Percentiles rank a stretch among this genome's conserved stretches.
These are phyloP conservation scores for Stentor coeruleus DNA, from an alignment of 73 alveolate species.

Conservation along the genomic window DNA sequence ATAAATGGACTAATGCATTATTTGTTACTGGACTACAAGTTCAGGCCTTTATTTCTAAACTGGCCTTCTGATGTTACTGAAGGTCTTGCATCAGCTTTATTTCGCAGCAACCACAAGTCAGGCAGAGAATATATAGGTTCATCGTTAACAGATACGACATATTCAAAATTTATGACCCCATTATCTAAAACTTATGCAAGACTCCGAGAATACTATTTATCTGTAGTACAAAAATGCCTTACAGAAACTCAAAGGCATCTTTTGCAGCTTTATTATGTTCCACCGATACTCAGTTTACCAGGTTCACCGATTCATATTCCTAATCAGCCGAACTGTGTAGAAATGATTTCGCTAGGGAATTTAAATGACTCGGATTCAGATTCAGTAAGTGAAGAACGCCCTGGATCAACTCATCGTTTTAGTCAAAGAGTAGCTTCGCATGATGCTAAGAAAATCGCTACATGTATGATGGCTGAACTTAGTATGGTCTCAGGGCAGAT, in stretches of 20 bases:
- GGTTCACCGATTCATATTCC: not conserved
- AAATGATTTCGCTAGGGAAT: no score
- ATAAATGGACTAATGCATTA: conserved; percentile 34
- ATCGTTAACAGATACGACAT: not conserved
- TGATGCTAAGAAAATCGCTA: conserved; percentile 7
- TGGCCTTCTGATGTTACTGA: not conserved
- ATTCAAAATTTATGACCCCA: not conserved
- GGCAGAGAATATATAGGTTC: not conserved
- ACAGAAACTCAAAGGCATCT: conserved; percentile 2
- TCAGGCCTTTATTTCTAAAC: conserved; percentile 20
- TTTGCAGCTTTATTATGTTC: not conserved
- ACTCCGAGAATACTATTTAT: not conserved
- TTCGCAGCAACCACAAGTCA: not conserved
- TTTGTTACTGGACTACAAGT: conserved; percentile 37
- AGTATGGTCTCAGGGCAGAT: conserved; percentile 24
- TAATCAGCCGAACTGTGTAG: no score
- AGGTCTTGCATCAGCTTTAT: not conserved
- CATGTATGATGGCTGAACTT: conserved; percentile 7
- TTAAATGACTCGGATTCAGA: not conserved
- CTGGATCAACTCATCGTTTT: not conserved
- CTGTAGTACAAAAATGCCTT: not conserved
- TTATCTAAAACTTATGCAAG: not conserved
- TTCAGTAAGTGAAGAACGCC: not conserved
- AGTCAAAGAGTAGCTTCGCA: conserved; percentile 2
- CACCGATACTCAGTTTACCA: conserved; percentile 12